These are phyloP conservation scores for Vigna unguiculata DNA, from an alignment of 306 rosid genomes.

Conservation along the genomic window DNA sequence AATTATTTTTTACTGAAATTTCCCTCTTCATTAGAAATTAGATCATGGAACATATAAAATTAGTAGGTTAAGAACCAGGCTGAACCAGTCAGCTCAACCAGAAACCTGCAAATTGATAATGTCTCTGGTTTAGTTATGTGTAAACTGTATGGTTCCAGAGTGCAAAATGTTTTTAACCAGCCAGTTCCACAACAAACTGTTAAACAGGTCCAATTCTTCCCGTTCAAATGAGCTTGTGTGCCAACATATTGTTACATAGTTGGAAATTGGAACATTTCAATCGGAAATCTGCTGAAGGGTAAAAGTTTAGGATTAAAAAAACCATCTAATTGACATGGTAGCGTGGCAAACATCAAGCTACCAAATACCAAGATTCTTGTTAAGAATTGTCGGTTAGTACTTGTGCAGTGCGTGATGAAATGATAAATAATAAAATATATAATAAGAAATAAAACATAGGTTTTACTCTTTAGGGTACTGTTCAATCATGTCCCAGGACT, in stretches of 20 bases:
- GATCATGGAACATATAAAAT: background rate
- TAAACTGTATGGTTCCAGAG: background rate
- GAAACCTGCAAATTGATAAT: background rate
- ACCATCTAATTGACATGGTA: background rate
- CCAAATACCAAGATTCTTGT: slow-evolving; percentile 24
- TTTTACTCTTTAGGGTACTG: background rate
- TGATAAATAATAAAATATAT: background rate
- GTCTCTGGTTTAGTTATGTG: slow-evolving; percentile 15
- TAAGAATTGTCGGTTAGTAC: slow-evolving; percentile 8
- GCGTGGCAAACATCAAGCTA: background rate
- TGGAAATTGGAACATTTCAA: slow-evolving; percentile 5
- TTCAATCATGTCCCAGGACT: background rate
- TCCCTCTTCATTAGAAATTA: slow-evolving; percentile 12
- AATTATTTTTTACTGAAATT: slow-evolving; percentile 33
- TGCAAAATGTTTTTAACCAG: slow-evolving; percentile 17
- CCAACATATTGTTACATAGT: background rate
- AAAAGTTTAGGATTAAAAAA: slow-evolving; percentile 1
- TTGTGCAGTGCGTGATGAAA: background rate
- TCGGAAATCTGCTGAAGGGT: background rate
- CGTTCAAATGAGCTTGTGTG: background rate
- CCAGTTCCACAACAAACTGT: background rate
- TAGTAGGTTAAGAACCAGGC: background rate
- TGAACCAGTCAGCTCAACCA: slow-evolving; percentile 1
- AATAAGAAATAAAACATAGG: background rate
- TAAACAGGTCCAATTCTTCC: background rate